Evolutionary conservation across 179 eudicot genomes (phyloP).

Genomic region (Beta corolliflora): DNA sequence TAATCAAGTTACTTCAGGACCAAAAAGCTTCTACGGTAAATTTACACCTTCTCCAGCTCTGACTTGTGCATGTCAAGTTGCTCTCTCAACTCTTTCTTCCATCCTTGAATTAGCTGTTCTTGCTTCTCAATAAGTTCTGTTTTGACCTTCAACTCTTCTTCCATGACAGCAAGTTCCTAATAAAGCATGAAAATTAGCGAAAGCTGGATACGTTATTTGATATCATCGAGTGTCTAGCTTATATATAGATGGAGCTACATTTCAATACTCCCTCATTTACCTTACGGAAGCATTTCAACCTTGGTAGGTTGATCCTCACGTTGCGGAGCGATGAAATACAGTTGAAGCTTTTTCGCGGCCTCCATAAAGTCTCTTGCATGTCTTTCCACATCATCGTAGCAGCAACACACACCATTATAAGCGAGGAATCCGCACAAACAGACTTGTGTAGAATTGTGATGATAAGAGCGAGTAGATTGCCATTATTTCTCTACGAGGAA

Average conservation of each 20-base stretch:
- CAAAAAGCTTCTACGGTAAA: not conserved
- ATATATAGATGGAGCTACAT: not conserved
- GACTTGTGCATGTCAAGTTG: constrained; percentile 66
- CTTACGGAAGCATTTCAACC: constrained; percentile 53
- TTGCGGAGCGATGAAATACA: constrained; percentile 72
- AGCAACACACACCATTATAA: constrained; percentile 10
- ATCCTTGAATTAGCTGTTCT: constrained; percentile 68
- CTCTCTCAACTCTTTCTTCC: constrained; percentile 76
- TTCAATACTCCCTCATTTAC: constrained; percentile 19
- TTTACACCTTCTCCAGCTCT: constrained; percentile 70
- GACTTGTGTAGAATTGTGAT: not conserved
- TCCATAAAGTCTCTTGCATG: constrained; percentile 93
- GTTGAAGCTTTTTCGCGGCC: constrained; percentile 79
- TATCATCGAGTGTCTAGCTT: not conserved
- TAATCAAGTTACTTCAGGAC: not conserved
- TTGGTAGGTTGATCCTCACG: constrained; percentile 78
- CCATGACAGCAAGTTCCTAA: constrained; percentile 74
- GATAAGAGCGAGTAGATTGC: too few relatives aligned
- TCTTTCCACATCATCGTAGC: constrained; percentile 77
- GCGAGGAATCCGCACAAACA: not conserved
- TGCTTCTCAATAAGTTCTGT: constrained; percentile 65
- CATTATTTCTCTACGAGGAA: too few relatives aligned
- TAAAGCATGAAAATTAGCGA: not conserved
- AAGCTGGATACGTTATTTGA: not conserved
- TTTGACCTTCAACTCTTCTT: constrained; percentile 78